Percentiles rank a stretch among this genome's conserved stretches.
phyloP scores from a whole-genome alignment of 768 basidiomycete genomes.

The Lentinula aciculospora region DNA sequence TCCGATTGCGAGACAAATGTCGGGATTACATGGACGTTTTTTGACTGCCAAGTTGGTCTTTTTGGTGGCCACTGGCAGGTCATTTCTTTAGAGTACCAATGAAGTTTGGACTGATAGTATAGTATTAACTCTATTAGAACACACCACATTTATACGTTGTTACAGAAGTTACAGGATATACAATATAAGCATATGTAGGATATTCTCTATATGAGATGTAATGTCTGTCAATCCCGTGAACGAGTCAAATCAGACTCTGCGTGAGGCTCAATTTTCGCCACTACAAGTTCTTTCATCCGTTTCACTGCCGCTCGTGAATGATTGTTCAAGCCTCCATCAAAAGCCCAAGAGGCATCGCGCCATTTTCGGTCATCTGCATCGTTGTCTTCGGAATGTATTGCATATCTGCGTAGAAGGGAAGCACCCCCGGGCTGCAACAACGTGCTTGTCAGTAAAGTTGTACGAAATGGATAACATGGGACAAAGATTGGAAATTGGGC shows the following conservation, averaged over 20 bases:
- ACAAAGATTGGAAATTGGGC: not conserved
- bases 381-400: constrained; percentile 19
- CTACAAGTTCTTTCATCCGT: constrained; percentile 40
- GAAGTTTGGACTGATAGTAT: too few relatives aligned
- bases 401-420: constrained; percentile 45
- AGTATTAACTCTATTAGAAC: not conserved
- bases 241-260: too few relatives aligned
- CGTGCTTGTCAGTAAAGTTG: not conserved
- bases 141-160: too few relatives aligned
- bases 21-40: constrained; percentile 46
- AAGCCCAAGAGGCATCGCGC: constrained; percentile 56
- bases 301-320: constrained; percentile 56
- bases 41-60: constrained; percentile 18
- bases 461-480: not conserved
- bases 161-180: too few relatives aligned
- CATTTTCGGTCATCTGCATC: constrained; percentile 13
- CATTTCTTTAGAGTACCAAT: too few relatives aligned
- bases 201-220: too few relatives aligned
- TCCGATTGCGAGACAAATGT: constrained; percentile 36
- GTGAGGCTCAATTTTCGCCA: constrained; percentile 27
- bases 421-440: constrained; percentile 56
- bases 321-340: constrained; percentile 67
- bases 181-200: too few relatives aligned
- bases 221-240: too few relatives aligned
- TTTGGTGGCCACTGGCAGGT: too few relatives aligned